Evolutionary conservation across 208 protist species (phyloP).

Genomic region (Trichomonas gallinae): DNA sequence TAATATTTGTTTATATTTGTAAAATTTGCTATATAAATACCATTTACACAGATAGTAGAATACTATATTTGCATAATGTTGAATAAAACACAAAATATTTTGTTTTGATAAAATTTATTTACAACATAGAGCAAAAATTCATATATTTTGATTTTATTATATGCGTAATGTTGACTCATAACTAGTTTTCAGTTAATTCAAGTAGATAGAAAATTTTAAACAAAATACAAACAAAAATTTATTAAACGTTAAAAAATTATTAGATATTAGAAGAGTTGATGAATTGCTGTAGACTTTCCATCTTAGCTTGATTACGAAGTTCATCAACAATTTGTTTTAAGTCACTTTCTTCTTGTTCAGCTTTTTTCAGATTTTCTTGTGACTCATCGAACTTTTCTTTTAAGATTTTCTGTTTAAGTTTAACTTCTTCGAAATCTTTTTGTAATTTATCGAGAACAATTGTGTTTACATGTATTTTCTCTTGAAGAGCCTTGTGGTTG

Average conservation of each 20-base stretch:
- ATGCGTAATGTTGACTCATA: no score
- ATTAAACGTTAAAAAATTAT: no score
- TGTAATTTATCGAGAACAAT: background rate
- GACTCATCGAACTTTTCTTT: background rate
- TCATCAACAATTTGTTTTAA: background rate
- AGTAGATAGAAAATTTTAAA: background rate
- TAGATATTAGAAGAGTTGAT: background rate
- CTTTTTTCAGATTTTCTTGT: background rate
- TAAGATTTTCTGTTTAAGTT: background rate
- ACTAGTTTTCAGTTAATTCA: no score
- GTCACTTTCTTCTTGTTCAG: background rate
- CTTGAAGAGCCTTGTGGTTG: background rate
- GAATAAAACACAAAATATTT: no score
- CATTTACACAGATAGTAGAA: no score
- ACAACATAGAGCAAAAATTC: no score
- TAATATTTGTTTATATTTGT: no score
- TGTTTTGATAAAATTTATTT: no score
- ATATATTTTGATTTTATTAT: no score
- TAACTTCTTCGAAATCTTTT: background rate
- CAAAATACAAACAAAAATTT: background rate
- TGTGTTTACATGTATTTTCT: background rate
- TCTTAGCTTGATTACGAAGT: background rate
- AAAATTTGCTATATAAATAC: no score
- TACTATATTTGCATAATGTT: no score
- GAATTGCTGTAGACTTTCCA: background rate